Evolutionary conservation across 2,329 filamentous ascomycete genomes (phyloP).

Genomic region (Nannizzia gypsea): DNA sequence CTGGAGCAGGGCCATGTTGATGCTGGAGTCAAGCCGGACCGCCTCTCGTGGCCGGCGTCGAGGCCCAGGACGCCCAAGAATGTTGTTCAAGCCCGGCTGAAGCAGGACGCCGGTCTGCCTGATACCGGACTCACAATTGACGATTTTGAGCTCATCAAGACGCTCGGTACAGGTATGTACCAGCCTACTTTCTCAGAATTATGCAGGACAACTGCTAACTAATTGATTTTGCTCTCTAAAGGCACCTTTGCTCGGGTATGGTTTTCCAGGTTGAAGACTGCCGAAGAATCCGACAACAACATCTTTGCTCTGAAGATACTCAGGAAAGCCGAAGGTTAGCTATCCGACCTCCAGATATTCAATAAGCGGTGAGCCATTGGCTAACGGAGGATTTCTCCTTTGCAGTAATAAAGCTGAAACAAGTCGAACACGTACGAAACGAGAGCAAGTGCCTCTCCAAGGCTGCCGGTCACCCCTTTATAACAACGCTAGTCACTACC

Average conservation of each 20-base stretch:
- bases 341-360: not conserved
- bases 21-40: slow-evolving; percentile 22
- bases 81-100: slow-evolving; percentile 28
- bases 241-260: slow-evolving; percentile 43
- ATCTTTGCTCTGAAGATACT: slow-evolving; percentile 41
- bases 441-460: slow-evolving; percentile 52
- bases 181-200: not conserved
- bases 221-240: slow-evolving; percentile 17
- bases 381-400: slow-evolving; percentile 11
- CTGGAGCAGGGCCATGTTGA: slow-evolving; percentile 17
- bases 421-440: slow-evolving; percentile 57
- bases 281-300: slow-evolving; percentile 23
- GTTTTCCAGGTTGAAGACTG: slow-evolving; percentile 34
- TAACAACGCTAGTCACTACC: slow-evolving; percentile 52
- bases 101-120: slow-evolving; percentile 29
- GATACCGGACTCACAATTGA: slow-evolving; percentile 27
- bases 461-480: slow-evolving; percentile 54
- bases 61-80: slow-evolving; percentile 27
- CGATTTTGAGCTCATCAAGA: slow-evolving; percentile 39
- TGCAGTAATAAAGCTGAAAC: slow-evolving; percentile 48
- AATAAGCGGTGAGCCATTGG: not conserved
- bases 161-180: slow-evolving; percentile 36
- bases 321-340: slow-evolving; percentile 39
- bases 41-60: slow-evolving; percentile 21
- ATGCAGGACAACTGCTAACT: not conserved